Conservation (phyloP, 2,329 filamentous ascomycete species). For the Scedosporium minutisporum region DNA sequence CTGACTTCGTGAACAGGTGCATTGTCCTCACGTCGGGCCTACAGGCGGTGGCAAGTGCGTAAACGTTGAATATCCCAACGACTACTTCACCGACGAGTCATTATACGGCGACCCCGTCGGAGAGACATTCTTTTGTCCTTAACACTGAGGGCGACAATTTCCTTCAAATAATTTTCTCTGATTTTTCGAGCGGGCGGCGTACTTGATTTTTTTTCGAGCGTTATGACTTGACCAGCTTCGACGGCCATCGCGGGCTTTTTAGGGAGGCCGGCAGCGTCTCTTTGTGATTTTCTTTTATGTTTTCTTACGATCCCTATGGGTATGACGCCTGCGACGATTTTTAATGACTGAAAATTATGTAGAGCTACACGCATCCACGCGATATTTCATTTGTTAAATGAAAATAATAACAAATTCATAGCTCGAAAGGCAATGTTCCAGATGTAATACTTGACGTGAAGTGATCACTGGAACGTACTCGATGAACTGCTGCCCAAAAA, state of each 20-base stretch:
- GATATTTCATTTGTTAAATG: background rate
- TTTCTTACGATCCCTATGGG: background rate
- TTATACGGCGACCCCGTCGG: constrained; percentile 15
- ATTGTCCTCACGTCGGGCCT: constrained; percentile 19
- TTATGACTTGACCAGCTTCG: too few relatives aligned
- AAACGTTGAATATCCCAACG: constrained; percentile 12
- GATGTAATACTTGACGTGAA: too few relatives aligned
- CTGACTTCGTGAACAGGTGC: constrained; percentile 11
- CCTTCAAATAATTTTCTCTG: background rate
- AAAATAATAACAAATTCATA: too few relatives aligned
- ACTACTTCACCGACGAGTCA: constrained; percentile 16
- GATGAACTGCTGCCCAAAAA: too few relatives aligned
- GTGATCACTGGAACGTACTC: too few relatives aligned
- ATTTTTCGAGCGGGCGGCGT: background rate
- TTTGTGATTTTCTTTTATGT: background rate
- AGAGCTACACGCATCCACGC: background rate
- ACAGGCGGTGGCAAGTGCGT: constrained; percentile 21
- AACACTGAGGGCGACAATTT: background rate
- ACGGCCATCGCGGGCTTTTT: too few relatives aligned
- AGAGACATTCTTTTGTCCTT: constrained; percentile 17
- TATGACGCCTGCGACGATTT: constrained; percentile 1
- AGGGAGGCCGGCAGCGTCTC: background rate
- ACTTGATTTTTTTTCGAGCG: background rate
- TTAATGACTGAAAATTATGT: background rate
- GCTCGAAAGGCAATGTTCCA: too few relatives aligned